These are phyloP conservation scores for Sugiyamaella pinicola DNA, from an alignment of 1,139 yeast species.

Conservation along the genomic window DNA sequence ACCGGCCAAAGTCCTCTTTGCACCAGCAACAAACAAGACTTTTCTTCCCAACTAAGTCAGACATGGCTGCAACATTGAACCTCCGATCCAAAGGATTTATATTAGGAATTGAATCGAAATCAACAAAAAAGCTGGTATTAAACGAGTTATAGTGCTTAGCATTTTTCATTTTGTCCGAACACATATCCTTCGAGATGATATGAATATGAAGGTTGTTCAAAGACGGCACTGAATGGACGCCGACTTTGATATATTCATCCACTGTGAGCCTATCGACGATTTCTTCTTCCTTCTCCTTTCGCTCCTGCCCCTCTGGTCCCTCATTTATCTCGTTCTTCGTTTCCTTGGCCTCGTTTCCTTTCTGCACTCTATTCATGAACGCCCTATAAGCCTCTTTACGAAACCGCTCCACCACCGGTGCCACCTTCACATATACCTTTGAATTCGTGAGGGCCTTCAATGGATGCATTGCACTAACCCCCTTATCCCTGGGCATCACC, in stretches of 20 bases:
- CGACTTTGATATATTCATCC: constrained; percentile 53
- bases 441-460: constrained; percentile 51
- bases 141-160: constrained; percentile 74
- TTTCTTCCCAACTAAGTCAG: constrained; percentile 39
- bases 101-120: constrained; percentile 45
- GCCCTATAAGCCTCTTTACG: constrained; percentile 46
- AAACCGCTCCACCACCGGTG: constrained; percentile 50
- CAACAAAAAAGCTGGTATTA: constrained; percentile 63
- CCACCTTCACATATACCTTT: constrained; percentile 43
- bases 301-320: background rate
- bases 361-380: constrained; percentile 31
- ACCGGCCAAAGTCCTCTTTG: constrained; percentile 48
- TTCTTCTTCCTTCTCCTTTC: background rate
- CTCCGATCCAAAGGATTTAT: constrained; percentile 19
- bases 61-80: constrained; percentile 31
- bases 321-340: background rate
- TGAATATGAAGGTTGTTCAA: constrained; percentile 71
- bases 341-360: constrained; percentile 9
- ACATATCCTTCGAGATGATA: constrained; percentile 66
- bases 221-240: constrained; percentile 75
- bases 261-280: constrained; percentile 18
- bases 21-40: constrained; percentile 58
- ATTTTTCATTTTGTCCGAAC: constrained; percentile 57
- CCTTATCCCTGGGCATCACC: constrained; percentile 56
- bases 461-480: constrained; percentile 54